Conservation (phyloP, 2,329 filamentous ascomycete genomes). For the Chaetothyriales sp. region DNA sequence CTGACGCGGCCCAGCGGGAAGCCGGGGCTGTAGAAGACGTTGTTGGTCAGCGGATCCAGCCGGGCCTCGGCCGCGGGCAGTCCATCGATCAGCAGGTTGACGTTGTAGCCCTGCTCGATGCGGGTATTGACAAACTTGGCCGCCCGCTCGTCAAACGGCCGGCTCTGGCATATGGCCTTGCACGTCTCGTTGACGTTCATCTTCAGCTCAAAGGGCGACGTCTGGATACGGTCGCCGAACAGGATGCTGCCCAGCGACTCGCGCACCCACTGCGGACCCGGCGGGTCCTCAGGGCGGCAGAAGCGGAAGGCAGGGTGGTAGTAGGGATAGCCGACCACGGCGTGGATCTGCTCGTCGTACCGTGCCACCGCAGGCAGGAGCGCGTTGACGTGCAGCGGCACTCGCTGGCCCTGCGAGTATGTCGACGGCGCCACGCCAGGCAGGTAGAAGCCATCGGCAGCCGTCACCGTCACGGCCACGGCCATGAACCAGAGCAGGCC, state of each 20-base stretch:
- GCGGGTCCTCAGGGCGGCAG: slow-evolving; percentile 55
- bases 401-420: slow-evolving; percentile 64
- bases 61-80: slow-evolving; percentile 79
- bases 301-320: slow-evolving; percentile 81
- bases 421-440: slow-evolving; percentile 90
- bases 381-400: slow-evolving; percentile 84
- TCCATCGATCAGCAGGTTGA: slow-evolving; percentile 94
- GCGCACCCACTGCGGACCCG: slow-evolving; percentile 61
- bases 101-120: slow-evolving; percentile 73
- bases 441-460: slow-evolving; percentile 67
- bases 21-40: slow-evolving; percentile 78
- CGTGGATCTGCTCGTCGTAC: slow-evolving; percentile 68
- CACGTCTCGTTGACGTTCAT: slow-evolving; percentile 84
- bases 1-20: slow-evolving; percentile 59
- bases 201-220: slow-evolving; percentile 79
- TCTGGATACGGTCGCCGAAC: slow-evolving; percentile 93
- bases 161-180: slow-evolving; percentile 59
- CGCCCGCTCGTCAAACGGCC: slow-evolving; percentile 51
- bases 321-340: slow-evolving; percentile 93
- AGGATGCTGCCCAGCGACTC: slow-evolving; percentile 92
- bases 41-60: slow-evolving; percentile 59
- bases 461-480: not conserved
- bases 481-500: not conserved
- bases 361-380: slow-evolving; percentile 72
- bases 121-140: slow-evolving; percentile 68